Evolutionary conservation across 345 rosid species (phyloP).

Genomic region (Gossypium arboreum): DNA sequence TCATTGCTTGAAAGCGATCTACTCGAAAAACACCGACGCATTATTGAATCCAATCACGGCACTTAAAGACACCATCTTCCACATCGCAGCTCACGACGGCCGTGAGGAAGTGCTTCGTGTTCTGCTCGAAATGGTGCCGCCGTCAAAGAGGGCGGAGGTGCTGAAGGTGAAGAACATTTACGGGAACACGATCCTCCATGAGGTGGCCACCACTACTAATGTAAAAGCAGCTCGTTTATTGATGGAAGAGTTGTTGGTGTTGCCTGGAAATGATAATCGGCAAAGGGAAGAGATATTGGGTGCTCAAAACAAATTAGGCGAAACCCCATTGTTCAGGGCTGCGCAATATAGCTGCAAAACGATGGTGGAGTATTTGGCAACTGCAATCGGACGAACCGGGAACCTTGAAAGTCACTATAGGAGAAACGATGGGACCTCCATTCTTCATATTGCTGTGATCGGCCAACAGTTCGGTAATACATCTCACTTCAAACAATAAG

Average conservation of each 20-base stretch:
- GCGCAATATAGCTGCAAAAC: not conserved
- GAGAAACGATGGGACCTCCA: slow-evolving; percentile 12
- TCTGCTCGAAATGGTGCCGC: not conserved
- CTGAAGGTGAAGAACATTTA: slow-evolving; percentile 5
- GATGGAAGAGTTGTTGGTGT: not conserved
- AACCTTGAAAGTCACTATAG: not conserved
- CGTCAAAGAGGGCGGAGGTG: not conserved
- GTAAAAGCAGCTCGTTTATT: not conserved
- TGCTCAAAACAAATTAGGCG: not conserved
- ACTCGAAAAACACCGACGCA: not conserved
- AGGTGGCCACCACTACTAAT: not conserved
- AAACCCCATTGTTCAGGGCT: slow-evolving; percentile 12
- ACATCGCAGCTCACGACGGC: slow-evolving; percentile 19
- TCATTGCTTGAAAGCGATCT: not conserved
- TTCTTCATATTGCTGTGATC: slow-evolving; percentile 16
- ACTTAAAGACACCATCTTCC: not conserved
- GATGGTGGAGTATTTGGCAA: not conserved
- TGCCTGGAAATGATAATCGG: not conserved
- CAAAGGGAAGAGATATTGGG: not conserved
- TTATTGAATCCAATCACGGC: not conserved
- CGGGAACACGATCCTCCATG: slow-evolving; percentile 15
- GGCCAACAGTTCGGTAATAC: slow-evolving; percentile 14
- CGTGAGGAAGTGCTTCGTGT: not conserved
- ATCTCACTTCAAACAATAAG: not conserved
- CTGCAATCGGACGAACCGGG: not conserved